Evolutionary conservation across 345 rosid genomes (phyloP).

Genomic region (Sapria himalayana): DNA sequence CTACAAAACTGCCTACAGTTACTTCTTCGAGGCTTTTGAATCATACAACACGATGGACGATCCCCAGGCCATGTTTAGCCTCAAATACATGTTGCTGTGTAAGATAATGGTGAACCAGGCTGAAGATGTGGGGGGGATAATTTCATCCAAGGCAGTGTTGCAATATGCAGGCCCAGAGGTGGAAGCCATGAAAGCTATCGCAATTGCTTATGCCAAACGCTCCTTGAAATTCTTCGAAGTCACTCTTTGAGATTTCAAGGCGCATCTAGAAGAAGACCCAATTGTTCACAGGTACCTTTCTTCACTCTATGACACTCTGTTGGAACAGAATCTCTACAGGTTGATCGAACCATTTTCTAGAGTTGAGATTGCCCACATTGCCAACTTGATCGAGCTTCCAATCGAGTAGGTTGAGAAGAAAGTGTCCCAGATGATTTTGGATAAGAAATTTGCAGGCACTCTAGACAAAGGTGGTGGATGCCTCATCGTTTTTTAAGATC

Average conservation of each 20-base stretch:
- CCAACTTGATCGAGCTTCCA: slow-evolving; percentile 57
- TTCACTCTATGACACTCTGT: slow-evolving; percentile 62
- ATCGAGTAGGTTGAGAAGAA: slow-evolving; percentile 78
- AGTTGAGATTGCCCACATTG: slow-evolving; percentile 74
- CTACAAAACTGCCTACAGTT: slow-evolving; percentile 87
- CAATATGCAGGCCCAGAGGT: slow-evolving; percentile 69
- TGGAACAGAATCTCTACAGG: slow-evolving; percentile 83
- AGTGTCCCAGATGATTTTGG: slow-evolving; percentile 86
- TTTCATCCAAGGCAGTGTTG: slow-evolving; percentile 83
- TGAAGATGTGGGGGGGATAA: slow-evolving; percentile 78
- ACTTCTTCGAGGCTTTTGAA: slow-evolving; percentile 91
- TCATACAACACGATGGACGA: slow-evolving; percentile 87
- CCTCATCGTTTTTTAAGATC: slow-evolving; percentile 74
- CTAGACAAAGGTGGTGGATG: slow-evolving; percentile 95
- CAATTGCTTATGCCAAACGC: slow-evolving; percentile 79
- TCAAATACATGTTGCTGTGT: slow-evolving; percentile 82
- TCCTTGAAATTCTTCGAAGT: slow-evolving; percentile 71
- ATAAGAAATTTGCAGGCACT: slow-evolving; percentile 90
- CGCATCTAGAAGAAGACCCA: slow-evolving; percentile 88
- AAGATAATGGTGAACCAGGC: slow-evolving; percentile 96
- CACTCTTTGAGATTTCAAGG: slow-evolving; percentile 53
- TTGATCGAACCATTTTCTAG: slow-evolving; percentile 87
- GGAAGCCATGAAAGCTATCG: slow-evolving; percentile 95
- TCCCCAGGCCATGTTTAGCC: slow-evolving; percentile 69
- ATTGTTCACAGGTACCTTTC: slow-evolving; percentile 92